Evolutionary conservation across 768 basidiomycete species (phyloP).

Genomic region (Peribolospora baueri): DNA sequence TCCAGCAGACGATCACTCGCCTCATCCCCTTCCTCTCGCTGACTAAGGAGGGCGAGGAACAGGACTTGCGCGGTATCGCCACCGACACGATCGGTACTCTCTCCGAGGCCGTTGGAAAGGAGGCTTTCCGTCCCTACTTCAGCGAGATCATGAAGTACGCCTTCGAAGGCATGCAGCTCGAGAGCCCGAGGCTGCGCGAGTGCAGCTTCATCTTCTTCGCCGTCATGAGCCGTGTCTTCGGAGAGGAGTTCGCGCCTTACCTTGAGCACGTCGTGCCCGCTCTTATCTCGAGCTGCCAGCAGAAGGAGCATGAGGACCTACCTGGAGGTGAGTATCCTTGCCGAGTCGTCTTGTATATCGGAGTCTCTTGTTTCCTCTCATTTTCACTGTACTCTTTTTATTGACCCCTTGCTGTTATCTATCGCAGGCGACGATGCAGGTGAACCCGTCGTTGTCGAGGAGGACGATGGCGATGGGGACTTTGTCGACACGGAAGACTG

Average conservation of each 20-base stretch:
- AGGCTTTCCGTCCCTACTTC: slow-evolving; percentile 85
- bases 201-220: slow-evolving; percentile 97
- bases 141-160: slow-evolving; percentile 87
- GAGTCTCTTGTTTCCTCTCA: background rate
- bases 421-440: no score
- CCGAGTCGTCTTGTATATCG: no score
- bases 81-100: slow-evolving; percentile 99
- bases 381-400: background rate
- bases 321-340: no score
- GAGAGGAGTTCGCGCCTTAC: slow-evolving; percentile 73
- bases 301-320: slow-evolving; percentile 52
- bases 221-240: slow-evolving; percentile 92
- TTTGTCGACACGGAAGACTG: slow-evolving; percentile 27
- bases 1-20: slow-evolving; percentile 67
- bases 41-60: slow-evolving; percentile 48
- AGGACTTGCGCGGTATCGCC: slow-evolving; percentile 80
- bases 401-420: no score
- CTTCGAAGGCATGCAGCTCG: slow-evolving; percentile 66
- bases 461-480: slow-evolving; percentile 28
- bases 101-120: slow-evolving; percentile 84
- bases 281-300: slow-evolving; percentile 55
- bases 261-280: slow-evolving; percentile 65
- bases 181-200: slow-evolving; percentile 57
- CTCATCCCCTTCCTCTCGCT: slow-evolving; percentile 72
- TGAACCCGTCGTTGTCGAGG: slow-evolving; percentile 8